Conservation (phyloP, 768 basidiomycete genomes). For the Lactifluus hygrophoroides region DNA sequence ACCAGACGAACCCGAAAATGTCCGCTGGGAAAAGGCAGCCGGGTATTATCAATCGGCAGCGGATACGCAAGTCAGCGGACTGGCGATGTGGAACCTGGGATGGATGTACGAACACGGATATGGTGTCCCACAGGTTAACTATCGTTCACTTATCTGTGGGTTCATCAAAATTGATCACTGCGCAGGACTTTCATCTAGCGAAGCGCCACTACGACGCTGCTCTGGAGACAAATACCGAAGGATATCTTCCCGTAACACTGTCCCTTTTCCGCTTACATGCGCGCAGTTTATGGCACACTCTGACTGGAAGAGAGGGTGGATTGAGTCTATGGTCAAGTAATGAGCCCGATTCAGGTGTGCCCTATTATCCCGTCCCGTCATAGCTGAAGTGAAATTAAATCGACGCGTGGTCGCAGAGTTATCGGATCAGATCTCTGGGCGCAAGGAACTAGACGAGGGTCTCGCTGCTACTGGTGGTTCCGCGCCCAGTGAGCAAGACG, state of each 20-base stretch:
- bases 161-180: background rate
- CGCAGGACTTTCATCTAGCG: slow-evolving; percentile 89
- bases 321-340: slow-evolving; percentile 53
- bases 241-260: slow-evolving; percentile 78
- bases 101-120: slow-evolving; percentile 99
- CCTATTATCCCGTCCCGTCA: background rate
- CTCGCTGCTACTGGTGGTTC: background rate
- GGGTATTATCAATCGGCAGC: slow-evolving; percentile 92
- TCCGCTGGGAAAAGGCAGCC: slow-evolving; percentile 82
- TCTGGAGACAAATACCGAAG: slow-evolving; percentile 79
- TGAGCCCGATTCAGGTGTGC: slow-evolving; percentile 41
- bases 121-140: slow-evolving; percentile 74
- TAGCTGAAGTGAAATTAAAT: background rate
- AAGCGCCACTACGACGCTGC: slow-evolving; percentile 93
- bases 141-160: background rate
- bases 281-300: slow-evolving; percentile 75
- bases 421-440: slow-evolving; percentile 2
- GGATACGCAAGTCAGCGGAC: slow-evolving; percentile 83
- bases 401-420: background rate
- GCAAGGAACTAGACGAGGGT: slow-evolving; percentile 17
- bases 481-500: slow-evolving; percentile 21
- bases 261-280: slow-evolving; percentile 77
- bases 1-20: slow-evolving; percentile 50
- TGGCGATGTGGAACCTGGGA: slow-evolving; percentile 97
- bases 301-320: slow-evolving; percentile 49